Evolutionary conservation across 257 asterid genomes (phyloP).

Genomic region (Solanum tarijense): DNA sequence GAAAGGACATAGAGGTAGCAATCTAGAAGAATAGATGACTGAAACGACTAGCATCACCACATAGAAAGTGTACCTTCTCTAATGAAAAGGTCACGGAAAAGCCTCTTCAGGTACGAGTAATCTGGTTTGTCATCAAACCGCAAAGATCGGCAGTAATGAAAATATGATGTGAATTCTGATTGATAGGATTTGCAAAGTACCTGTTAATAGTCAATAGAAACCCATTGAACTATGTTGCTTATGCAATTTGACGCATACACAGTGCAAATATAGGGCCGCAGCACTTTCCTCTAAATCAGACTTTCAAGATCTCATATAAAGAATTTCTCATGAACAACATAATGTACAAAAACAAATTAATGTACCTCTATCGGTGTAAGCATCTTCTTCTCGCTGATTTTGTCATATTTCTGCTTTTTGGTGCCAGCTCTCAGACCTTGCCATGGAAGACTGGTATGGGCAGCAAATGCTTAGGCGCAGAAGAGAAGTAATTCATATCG

Average conservation of each 20-base stretch:
- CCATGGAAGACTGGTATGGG: constrained; percentile 32
- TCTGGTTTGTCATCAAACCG: constrained; percentile 87
- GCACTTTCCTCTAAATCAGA: background rate
- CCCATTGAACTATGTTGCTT: background rate
- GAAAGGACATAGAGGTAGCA: background rate
- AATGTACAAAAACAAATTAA: background rate
- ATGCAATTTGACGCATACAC: background rate
- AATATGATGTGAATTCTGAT: constrained; percentile 77
- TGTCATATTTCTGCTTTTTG: constrained; percentile 33
- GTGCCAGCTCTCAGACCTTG: constrained; percentile 34
- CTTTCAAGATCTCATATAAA: background rate
- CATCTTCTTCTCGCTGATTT: constrained; percentile 27
- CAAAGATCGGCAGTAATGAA: constrained; percentile 87
- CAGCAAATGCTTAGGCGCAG: background rate
- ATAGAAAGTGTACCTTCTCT: constrained; percentile 52
- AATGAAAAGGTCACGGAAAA: constrained; percentile 71
- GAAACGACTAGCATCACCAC: background rate
- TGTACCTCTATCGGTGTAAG: constrained; percentile 37
- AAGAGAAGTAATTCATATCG: background rate
- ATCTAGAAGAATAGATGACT: background rate
- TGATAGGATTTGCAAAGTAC: constrained; percentile 87
- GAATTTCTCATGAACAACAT: background rate
- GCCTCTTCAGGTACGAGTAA: constrained; percentile 76
- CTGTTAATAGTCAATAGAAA: constrained; percentile 19
- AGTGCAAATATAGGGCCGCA: background rate